A percentile compares a stretch with the other conserved stretches of the same genome.
phyloP scores from a whole-genome alignment of 371 early-diverging fungal species.

The Mortierella sp. region DNA sequence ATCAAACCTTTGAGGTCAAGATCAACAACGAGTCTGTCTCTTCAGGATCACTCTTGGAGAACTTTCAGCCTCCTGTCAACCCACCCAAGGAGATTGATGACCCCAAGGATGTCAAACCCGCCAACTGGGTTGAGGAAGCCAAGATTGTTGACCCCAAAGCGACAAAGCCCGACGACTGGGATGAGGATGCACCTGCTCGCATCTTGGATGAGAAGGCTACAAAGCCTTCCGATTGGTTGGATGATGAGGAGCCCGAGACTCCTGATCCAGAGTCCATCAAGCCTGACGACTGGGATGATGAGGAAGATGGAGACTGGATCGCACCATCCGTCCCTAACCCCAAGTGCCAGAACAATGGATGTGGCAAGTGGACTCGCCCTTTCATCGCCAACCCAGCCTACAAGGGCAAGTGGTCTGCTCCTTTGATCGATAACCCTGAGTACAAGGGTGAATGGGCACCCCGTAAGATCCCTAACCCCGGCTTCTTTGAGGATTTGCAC shows the following conservation, averaged over 20 bases:
- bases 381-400: conserved; percentile 88
- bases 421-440: conserved; percentile 91
- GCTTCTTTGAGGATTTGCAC: conserved; percentile 75
- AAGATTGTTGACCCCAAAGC: conserved; percentile 89
- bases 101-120: conserved; percentile 90
- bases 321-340: conserved; percentile 82
- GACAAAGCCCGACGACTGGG: conserved; percentile 89
- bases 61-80: conserved; percentile 82
- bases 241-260: conserved; percentile 78
- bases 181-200: conserved; percentile 74
- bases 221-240: conserved; percentile 94
- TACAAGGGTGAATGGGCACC: conserved; percentile 97
- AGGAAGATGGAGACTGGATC: conserved; percentile 91
- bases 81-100: conserved; percentile 95
- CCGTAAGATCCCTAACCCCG: conserved; percentile 90
- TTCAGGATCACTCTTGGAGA: conserved; percentile 83
- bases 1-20: conserved; percentile 88
- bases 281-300: conserved; percentile 96
- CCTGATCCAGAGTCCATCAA: conserved; percentile 90
- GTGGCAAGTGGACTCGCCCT: conserved; percentile 75
- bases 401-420: conserved; percentile 86
- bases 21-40: conserved; percentile 81
- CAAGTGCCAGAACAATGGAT: conserved; percentile 80
- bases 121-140: conserved; percentile 94
- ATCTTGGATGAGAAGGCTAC: conserved; percentile 84